phyloP scores from a whole-genome alignment of 495 filamentous ascomycete genomes.

The Durotheca rogersii region DNA sequence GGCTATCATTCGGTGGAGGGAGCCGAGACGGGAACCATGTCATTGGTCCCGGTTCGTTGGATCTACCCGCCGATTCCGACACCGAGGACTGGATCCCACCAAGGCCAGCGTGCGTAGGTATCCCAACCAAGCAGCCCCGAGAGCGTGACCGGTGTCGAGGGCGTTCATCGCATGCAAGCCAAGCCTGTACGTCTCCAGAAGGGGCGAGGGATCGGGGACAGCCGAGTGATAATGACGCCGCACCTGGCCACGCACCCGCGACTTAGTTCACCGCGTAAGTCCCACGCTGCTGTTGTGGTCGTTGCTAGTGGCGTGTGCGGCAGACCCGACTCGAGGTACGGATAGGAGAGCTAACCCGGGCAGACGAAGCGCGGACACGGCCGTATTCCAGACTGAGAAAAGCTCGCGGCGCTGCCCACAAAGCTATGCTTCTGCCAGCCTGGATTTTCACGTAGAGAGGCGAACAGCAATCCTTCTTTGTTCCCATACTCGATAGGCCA shows the following conservation, averaged over 20 bases:
- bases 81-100: conserved; percentile 25
- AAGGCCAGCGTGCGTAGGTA: conserved; percentile 20
- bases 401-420: too few relatives aligned
- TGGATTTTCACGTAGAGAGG: too few relatives aligned
- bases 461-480: too few relatives aligned
- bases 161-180: conserved; percentile 21
- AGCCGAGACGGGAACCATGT: too few relatives aligned
- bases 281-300: conserved; percentile 11
- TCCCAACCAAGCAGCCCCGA: conserved; percentile 13
- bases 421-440: too few relatives aligned
- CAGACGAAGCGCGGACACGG: too few relatives aligned
- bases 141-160: conserved; percentile 3
- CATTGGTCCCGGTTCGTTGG: conserved; percentile 12
- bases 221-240: conserved; percentile 23
- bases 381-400: too few relatives aligned
- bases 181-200: conserved; percentile 25
- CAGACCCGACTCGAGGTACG: too few relatives aligned
- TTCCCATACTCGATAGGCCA: too few relatives aligned
- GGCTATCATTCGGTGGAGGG: too few relatives aligned
- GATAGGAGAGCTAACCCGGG: too few relatives aligned
- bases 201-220: conserved; percentile 19
- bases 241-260: conserved; percentile 23
- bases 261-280: conserved; percentile 18
- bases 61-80: conserved; percentile 13
- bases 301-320: conserved; percentile 24